Evolutionary conservation across 2,329 filamentous ascomycete genomes (phyloP), one percentile per base, ranked within the genome.

Genomic region (Alternaria rosae): DNA sequence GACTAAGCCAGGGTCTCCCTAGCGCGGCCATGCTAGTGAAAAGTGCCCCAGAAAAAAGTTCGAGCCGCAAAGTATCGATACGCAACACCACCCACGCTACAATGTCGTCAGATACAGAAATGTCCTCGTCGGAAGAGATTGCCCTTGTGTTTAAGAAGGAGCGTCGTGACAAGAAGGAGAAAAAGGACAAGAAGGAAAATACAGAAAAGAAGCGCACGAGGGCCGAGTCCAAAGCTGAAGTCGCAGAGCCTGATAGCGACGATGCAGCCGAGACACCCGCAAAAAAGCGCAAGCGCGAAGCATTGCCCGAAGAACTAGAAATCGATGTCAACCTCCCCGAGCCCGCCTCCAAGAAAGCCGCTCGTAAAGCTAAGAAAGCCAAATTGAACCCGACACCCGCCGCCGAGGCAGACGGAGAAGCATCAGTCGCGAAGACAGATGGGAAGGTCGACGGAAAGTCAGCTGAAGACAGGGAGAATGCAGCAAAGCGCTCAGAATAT

Each of bases 301-400:
- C 85, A 86, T 69, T 89, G 1, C 73, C 84, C 57, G 79, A 81
- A 30, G 86, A 89, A 50, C 91, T 99, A 74, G 93, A 97, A 79
- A 93, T 99, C 76, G 92, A 99, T 78, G 82, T 99, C 65, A 85
- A 84, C 67, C 89, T 92, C n/a, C 95, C 95, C 25, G 94, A 98
- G 76, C 95, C 95, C 20, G 92, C 93, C 1, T 98, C 95, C 32
- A 99, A 98, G 81, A 96, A 95, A 78, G 93, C 92, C 64, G 88
- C 93, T 70, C 93, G 95, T 77, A 90, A 90, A 64, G 88, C 96
- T 61, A 98, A 97, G 80, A 97, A 97, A 82, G 88, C 88, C 68
- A 92, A 91, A 77, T 75, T 85, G 17, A 70, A 73, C 17, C 73
- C 77, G 38, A 65, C 69, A 20, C 57, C 75, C 8, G 57, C 70